Evolutionary conservation across 108 stramenopile species (phyloP), one percentile per base, ranked within the genome.

Genomic region (Aurantiochytrium sp.): DNA sequence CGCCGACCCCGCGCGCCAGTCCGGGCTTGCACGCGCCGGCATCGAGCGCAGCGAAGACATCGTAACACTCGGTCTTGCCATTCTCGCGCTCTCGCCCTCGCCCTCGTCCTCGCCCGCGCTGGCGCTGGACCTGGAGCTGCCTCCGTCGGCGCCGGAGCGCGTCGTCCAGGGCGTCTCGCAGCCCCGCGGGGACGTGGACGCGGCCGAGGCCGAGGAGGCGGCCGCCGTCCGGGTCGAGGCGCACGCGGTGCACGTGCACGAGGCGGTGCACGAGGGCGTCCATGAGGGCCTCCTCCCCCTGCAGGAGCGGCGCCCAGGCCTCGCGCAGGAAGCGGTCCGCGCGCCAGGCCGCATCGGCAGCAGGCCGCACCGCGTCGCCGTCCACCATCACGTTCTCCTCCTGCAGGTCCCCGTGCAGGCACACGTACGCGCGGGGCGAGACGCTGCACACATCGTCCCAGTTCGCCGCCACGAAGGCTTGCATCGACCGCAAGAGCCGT

Each of bases 341-440:
- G n/a, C 28, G 45, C 25, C 19, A 14, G 23, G 6, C 6, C 12
- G 45, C 76, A 4, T 35, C 35, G 35, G 35, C 35, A 35, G 35
- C 35, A 35, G 35, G 35, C 35, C 51, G 14, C 51, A 53, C 16
- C 45, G 76, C 76, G 23, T 0, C 76, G 4, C 49, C 18, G 8
- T 83, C 23, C 49, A 83, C 49, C 76, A 83, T 83, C 2, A 83
- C 23, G n/a, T 83, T 83, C 76, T 83, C 76, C 76, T 83, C 49
- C 51, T 83, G 76, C 12, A 83, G 18, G 51, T 83, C 76, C 51
- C 76, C 76, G 76, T 83, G 76, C 45, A 83, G 25, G 76, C 23
- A 12, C 49, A 83, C 76, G 49, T 53, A 53, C 49, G 44, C 76
- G 76, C 49, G 76, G 10, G 49, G n/a, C 28, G 49, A 12, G 19